A percentile compares a stretch with the other conserved stretches of the same genome.
These are phyloP conservation scores for Teratosphaeria nubilosa DNA, from an alignment of 2,329 filamentous ascomycete genomes.

Conservation along the genomic window DNA sequence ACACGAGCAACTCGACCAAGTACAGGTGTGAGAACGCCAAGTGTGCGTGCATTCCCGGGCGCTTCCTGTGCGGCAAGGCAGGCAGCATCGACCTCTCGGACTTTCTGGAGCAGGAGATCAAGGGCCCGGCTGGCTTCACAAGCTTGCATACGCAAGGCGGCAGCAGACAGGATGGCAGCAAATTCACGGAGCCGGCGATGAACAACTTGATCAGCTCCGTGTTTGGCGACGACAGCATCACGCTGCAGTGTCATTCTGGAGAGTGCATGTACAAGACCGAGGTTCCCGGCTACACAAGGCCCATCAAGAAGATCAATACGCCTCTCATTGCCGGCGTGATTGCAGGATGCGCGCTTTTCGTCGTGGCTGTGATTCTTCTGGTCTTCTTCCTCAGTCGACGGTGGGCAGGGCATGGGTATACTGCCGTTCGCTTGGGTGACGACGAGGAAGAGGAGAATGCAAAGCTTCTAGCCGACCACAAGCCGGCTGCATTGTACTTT, in stretches of 20 bases:
- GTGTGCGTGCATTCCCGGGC: constrained; percentile 79
- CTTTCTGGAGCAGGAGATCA: constrained; percentile 72
- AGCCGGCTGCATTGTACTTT: constrained; percentile 79
- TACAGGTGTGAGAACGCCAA: constrained; percentile 79
- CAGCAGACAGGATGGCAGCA: constrained; percentile 59
- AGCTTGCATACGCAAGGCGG: constrained; percentile 49
- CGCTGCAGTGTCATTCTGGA: constrained; percentile 69
- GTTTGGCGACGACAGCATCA: constrained; percentile 87
- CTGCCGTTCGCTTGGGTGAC: constrained; percentile 66
- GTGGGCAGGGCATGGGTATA: constrained; percentile 48
- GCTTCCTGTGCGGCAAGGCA: constrained; percentile 87
- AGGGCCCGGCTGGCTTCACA: constrained; percentile 76
- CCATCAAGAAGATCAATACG: constrained; percentile 92
- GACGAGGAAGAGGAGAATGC: constrained; percentile 75
- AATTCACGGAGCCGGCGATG: constrained; percentile 86
- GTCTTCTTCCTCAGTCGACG: constrained; percentile 84
- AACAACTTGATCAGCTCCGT: constrained; percentile 78
- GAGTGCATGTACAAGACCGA: constrained; percentile 92
- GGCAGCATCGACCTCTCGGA: constrained; percentile 88
- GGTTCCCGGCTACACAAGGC: constrained; percentile 78
- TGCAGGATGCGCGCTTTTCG: constrained; percentile 71
- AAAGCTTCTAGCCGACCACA: constrained; percentile 84
- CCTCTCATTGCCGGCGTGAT: constrained; percentile 92
- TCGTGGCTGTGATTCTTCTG: constrained; percentile 73
- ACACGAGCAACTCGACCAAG: constrained; percentile 65